phyloP scores from a whole-genome alignment of 331 rosid genomes.

The Ulmus americana region DNA sequence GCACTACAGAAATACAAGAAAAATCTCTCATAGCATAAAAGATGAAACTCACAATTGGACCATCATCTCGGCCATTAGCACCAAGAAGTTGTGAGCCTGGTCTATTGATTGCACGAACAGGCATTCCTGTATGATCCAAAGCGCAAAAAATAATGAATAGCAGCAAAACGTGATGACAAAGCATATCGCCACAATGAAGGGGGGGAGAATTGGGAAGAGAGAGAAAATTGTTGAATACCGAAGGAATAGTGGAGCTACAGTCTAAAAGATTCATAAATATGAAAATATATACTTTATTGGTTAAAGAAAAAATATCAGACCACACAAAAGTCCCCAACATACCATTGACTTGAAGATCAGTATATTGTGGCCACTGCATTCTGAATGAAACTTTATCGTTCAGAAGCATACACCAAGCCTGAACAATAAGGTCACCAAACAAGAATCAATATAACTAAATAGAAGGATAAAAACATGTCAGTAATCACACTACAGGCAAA shows the following conservation, averaged over 20 bases:
- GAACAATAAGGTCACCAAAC: slow-evolving; percentile 21
- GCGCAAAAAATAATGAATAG: background rate
- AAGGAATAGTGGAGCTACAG: background rate
- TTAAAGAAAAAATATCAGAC: background rate
- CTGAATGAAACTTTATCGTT: slow-evolving; percentile 93
- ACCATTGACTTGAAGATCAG: slow-evolving; percentile 92
- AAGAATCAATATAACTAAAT: slow-evolving; percentile 23
- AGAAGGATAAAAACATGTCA: slow-evolving; percentile 11
- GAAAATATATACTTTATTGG: background rate
- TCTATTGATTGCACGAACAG: slow-evolving; percentile 86
- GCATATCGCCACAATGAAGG: too few species aligned
- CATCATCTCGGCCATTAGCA: slow-evolving; percentile 94
- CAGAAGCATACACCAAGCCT: slow-evolving; percentile 99
- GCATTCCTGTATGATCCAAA: slow-evolving; percentile 38
- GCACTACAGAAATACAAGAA: slow-evolving; percentile 6
- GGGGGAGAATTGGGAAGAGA: too few species aligned
- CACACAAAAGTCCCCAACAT: slow-evolving; percentile 1
- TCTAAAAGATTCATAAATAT: background rate
- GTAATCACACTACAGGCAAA: slow-evolving; percentile 16
- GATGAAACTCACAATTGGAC: slow-evolving; percentile 70
- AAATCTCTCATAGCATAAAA: background rate
- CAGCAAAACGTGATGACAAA: background rate
- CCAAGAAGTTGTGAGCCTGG: slow-evolving; percentile 92
- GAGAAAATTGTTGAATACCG: too few species aligned
- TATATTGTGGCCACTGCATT: slow-evolving; percentile 97